Conservation (phyloP, 2,329 filamentous ascomycete genomes). For the Chrysoporthe puriensis region DNA sequence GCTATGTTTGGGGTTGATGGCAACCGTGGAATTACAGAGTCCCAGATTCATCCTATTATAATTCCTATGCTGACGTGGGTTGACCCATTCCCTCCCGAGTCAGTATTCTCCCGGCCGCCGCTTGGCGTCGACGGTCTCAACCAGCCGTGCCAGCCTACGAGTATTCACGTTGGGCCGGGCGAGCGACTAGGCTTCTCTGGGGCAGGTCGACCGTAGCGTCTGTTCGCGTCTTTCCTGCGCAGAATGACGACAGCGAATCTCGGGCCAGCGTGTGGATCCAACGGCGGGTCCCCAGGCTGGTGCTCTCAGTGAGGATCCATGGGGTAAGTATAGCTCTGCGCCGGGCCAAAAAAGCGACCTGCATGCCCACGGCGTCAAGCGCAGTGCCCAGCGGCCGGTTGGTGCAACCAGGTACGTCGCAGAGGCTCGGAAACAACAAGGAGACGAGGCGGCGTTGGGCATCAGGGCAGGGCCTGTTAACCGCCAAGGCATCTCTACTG, state of each 20-base stretch:
- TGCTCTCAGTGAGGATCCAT: not conserved
- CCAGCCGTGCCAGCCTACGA: not conserved
- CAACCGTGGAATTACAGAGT: too few relatives aligned
- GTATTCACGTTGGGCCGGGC: too few relatives aligned
- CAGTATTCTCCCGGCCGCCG: not conserved
- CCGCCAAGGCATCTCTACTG: too few relatives aligned
- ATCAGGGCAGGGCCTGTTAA: too few relatives aligned
- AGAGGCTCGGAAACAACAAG: too few relatives aligned
- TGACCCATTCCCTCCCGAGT: not conserved
- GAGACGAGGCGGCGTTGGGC: too few relatives aligned
- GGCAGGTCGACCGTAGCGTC: not conserved
- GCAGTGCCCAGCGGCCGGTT: too few relatives aligned
- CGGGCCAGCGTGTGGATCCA: not conserved
- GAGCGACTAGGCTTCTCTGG: not conserved
- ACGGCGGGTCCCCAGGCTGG: not conserved
- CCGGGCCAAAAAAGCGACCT: not conserved
- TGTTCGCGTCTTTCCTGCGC: not conserved
- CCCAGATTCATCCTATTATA: not conserved
- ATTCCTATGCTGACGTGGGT: not conserved
- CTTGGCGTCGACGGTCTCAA: not conserved
- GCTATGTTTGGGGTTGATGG: too few relatives aligned
- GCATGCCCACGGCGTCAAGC: too few relatives aligned
- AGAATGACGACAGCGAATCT: constrained; percentile 6
- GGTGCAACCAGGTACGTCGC: too few relatives aligned
- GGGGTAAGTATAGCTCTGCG: not conserved